phyloP scores from a whole-genome alignment of 2,329 filamentous ascomycete genomes.

The Verticillium zaregamsianum region DNA sequence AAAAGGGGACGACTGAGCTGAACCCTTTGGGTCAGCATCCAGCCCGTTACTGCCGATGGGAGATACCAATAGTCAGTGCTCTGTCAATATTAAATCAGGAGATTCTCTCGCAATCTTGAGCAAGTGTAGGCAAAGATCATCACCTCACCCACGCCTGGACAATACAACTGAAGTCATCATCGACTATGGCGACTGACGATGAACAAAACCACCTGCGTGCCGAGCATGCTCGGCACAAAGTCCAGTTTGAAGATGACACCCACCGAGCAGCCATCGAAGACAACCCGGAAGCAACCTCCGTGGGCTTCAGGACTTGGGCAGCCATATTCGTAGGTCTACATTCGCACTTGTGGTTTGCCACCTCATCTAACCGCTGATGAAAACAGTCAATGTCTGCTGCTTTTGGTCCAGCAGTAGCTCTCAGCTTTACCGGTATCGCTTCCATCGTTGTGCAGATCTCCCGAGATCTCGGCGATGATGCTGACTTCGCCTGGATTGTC shows the following conservation, averaged over 20 bases:
- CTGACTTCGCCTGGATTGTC: conserved; percentile 8
- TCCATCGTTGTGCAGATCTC: conserved; percentile 9
- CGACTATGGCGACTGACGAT: neutral
- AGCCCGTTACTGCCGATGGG: neutral
- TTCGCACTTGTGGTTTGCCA: too few species aligned
- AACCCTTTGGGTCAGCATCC: neutral
- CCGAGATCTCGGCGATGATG: conserved; percentile 6
- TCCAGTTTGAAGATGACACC: conserved; percentile 12
- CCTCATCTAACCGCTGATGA: too few species aligned
- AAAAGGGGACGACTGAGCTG: neutral
- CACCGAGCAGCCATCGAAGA: conserved; percentile 12
- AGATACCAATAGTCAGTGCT: neutral
- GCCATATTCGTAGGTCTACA: conserved; percentile 5
- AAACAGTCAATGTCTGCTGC: conserved; percentile 9
- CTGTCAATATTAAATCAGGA: neutral
- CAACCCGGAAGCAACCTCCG: conserved; percentile 7
- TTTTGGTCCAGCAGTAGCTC: conserved; percentile 9
- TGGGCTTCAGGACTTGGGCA: conserved; percentile 10
- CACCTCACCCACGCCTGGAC: neutral
- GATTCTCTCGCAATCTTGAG: neutral
- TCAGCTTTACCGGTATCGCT: conserved; percentile 8
- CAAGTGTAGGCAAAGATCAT: neutral
- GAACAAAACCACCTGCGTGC: neutral
- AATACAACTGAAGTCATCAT: neutral
- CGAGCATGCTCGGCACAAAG: neutral